Evolutionary conservation across 108 stramenopile genomes (phyloP), one percentile per base, ranked within the genome.

Genomic region (Nitzschia inconspicua): DNA sequence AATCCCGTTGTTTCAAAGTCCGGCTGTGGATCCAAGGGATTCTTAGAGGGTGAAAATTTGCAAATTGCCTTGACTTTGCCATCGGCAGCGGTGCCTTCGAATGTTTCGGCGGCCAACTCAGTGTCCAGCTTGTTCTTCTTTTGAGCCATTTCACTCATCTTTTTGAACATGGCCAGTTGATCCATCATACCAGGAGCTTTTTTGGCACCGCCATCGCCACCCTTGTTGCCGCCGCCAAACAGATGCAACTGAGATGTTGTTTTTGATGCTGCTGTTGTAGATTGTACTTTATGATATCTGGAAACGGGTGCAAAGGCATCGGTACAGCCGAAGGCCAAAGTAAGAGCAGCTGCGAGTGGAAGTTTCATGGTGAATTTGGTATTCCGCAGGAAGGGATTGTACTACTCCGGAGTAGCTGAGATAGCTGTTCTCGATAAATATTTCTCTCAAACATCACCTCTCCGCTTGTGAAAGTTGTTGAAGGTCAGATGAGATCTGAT

Each of bases 151-250:
- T 93, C 86, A 72, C 90, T 88, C 0, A 88, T 88, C 72, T 90
- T 93, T 60, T 93, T 88, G 68, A 93, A 85, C 88, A 93, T 90
- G 48, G 85, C 86, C 42, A 93, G 55, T 72, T 93, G 92, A 72
- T 93, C 91, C 86, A 89, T 85, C 86, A 89, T 85, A 16, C 86
- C 86, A 0, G 84, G 81, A 40, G 72, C 66, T 10, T 58, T 47
- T 14, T 53, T 64, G 16, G 39, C 61, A 27, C 35, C 72, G n/a
- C 14, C 37, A 7, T 41, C 49, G 22, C 63, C 54, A 22, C 44
- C 43, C n/a, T 71, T 48, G 39, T 81, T 80, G 52, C 66, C 69
- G 29, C 79, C 82, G 26, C 79, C 77, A 10, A 87, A 87, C 47
- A 87, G 66, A 69, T 76, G 64, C 27, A 87, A 66, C 32, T 56